Percentiles rank a stretch among this genome's conserved stretches.
Conservation (phyloP, 2,329 filamentous ascomycete genomes). For the Rhexocercosporidium sp. region DNA sequence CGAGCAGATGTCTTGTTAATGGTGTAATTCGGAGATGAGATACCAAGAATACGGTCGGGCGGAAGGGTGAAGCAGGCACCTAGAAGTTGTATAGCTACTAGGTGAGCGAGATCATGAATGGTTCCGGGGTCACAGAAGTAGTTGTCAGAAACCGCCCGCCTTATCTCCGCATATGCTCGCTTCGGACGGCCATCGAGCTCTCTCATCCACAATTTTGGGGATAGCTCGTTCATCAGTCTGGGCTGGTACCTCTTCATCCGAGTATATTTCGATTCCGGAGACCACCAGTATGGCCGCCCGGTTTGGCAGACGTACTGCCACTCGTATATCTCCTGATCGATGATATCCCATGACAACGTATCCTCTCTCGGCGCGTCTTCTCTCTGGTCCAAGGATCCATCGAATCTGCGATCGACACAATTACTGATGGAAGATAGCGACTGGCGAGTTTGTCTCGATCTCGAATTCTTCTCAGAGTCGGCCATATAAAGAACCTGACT, state of each 20-base stretch:
- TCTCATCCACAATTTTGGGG: slow-evolving; percentile 25
- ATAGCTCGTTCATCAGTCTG: slow-evolving; percentile 12
- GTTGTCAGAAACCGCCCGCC: slow-evolving; percentile 35
- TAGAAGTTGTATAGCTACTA: slow-evolving; percentile 41
- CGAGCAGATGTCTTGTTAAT: slow-evolving; percentile 7
- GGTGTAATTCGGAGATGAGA: slow-evolving; percentile 23
- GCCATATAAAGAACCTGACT: slow-evolving; percentile 36
- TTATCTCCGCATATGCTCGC: slow-evolving; percentile 19
- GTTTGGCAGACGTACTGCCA: slow-evolving; percentile 41
- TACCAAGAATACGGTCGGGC: slow-evolving; percentile 28
- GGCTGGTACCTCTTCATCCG: slow-evolving; percentile 25
- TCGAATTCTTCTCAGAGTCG: slow-evolving; percentile 12
- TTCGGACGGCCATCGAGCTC: slow-evolving; percentile 21
- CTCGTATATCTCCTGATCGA: slow-evolving; percentile 40
- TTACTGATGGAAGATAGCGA: slow-evolving; percentile 39
- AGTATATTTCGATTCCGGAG: slow-evolving; percentile 35
- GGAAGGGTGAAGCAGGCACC: slow-evolving; percentile 42
- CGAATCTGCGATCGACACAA: slow-evolving; percentile 18
- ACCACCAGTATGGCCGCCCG: slow-evolving; percentile 42
- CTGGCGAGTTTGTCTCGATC: slow-evolving; percentile 16
- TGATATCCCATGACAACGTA: slow-evolving; percentile 36
- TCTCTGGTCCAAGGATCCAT: slow-evolving; percentile 23
- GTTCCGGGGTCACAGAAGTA: slow-evolving; percentile 28
- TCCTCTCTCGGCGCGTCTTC: slow-evolving; percentile 16
- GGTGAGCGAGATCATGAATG: slow-evolving; percentile 38